Base-by-base conservation (phyloP, 495 filamentous ascomycete genomes). In the Aspergillus nidulans region DNA sequence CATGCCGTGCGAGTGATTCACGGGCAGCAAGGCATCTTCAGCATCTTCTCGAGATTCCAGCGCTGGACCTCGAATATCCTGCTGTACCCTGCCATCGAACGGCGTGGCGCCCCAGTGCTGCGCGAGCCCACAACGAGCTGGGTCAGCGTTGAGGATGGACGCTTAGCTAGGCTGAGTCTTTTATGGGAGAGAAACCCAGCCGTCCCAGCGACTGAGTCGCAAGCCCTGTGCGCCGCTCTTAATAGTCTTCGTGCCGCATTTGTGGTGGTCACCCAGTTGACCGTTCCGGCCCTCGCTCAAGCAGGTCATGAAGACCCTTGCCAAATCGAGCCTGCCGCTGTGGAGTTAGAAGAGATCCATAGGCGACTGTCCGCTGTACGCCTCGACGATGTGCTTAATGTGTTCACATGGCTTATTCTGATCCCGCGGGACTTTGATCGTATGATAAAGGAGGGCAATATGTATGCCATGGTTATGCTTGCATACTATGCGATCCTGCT, bases 251-350 rank as follows among this genome's bases (percentile, higher is more conserved):
- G 52, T 0, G 52, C 46, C 9, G 47, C 52, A 8, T 54, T 54
- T 36, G 42, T 30, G 3, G 47, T 54, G 52, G 52, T 54, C 15
- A 54, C 52, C 15, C 52, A 54, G 42, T 26, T 54, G 28, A 47
- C 41, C 6, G 41, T 47, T 9, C 7, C 36, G 1, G 12, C 19
- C 1, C 18, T 21, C 4, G 13, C n/a, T 4, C n/a, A n/a, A n/a
- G n/a, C n/a, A n/a, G 26, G 16, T 16, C n/a, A 10, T 20, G 30
- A 26, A 1, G 12, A 38, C 3, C n/a, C n/a, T n/a, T 9, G 16
- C 28, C 4, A 30, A 15, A 0, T 21, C 18, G 45, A 21, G 9
- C 6, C 28, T 13, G n/a, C 16, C 5, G 30, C 19, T 1, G 1
- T 21, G 21, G 42, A 45, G 1, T 36, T 54, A 20, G 42, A 20